Conservation (phyloP, 1,139 yeast species). For the Debaryomyces psychrophilus region DNA sequence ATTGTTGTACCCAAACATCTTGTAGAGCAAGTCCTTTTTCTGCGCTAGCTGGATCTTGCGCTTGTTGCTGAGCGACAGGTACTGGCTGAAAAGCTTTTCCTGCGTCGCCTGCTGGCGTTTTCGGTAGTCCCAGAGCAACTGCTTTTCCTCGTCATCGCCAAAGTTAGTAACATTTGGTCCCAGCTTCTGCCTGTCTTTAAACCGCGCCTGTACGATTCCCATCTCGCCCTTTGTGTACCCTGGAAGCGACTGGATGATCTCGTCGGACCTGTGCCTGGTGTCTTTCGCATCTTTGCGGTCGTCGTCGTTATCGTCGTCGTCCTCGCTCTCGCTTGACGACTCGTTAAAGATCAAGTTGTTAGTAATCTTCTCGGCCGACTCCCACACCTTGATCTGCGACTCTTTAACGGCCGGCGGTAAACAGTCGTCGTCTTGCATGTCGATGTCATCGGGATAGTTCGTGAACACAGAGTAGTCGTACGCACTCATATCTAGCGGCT, state of each 20-base stretch:
- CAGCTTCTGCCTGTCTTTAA: slow-evolving; percentile 14
- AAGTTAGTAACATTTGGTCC: slow-evolving; percentile 10
- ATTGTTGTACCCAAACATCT: slow-evolving; percentile 45
- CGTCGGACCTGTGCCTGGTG: slow-evolving; percentile 12
- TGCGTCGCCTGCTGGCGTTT: slow-evolving; percentile 37
- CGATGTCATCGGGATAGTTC: slow-evolving; percentile 25
- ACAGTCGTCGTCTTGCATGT: slow-evolving; percentile 24
- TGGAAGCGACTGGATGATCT: slow-evolving; percentile 36
- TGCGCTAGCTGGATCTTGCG: slow-evolving; percentile 47
- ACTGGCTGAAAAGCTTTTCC: slow-evolving; percentile 38
- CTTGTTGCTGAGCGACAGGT: slow-evolving; percentile 38
- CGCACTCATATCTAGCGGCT: slow-evolving; percentile 24
- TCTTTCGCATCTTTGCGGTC: slow-evolving; percentile 24
- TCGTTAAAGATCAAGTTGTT: slow-evolving; percentile 41
- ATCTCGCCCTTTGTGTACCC: slow-evolving; percentile 47
- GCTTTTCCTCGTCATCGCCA: slow-evolving; percentile 33
- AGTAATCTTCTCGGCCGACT: slow-evolving; percentile 46
- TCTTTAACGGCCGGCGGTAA: slow-evolving; percentile 32
- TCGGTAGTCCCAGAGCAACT: slow-evolving; percentile 34
- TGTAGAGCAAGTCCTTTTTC: slow-evolving; percentile 42
- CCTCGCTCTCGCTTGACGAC: slow-evolving; percentile 24
- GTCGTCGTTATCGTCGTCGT: slow-evolving; percentile 28
- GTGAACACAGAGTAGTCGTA: slow-evolving; percentile 33
- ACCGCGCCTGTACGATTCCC: slow-evolving; percentile 21
- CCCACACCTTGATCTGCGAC: slow-evolving; percentile 52